Percentiles rank a stretch among this genome's conserved stretches.
These are phyloP conservation scores for Nannizziopsis barbatae DNA, from an alignment of 2,329 filamentous ascomycete species.

Conservation along the genomic window DNA sequence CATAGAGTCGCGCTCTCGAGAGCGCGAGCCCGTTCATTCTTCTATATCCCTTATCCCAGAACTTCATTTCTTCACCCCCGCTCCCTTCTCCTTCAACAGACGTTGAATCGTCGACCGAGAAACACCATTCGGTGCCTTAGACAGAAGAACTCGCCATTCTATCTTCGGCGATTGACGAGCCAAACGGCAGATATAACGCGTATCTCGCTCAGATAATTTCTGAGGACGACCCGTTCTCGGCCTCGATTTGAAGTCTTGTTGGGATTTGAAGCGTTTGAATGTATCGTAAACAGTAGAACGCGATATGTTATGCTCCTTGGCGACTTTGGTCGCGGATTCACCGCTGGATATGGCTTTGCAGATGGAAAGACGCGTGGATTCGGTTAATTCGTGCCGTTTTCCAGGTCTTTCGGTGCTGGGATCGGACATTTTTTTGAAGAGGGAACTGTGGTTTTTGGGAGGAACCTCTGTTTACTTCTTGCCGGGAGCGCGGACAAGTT, in stretches of 20 bases:
- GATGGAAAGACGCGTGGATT: not conserved
- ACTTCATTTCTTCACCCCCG: too few species aligned
- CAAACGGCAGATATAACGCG: not conserved
- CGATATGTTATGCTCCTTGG: not conserved
- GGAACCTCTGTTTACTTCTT: not conserved
- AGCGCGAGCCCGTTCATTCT: too few species aligned
- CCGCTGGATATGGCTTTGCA: not conserved
- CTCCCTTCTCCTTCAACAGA: not conserved
- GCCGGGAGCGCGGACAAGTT: too few species aligned
- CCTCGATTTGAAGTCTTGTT: not conserved
- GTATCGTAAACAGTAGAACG: not conserved
- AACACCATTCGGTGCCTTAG: not conserved
- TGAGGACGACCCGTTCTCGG: not conserved
- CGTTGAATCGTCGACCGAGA: not conserved
- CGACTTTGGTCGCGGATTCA: not conserved
- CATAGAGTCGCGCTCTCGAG: too few species aligned
- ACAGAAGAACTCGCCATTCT: not conserved
- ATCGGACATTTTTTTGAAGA: too few species aligned
- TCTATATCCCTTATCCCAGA: too few species aligned
- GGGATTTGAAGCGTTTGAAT: not conserved
- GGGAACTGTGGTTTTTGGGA: not conserved
- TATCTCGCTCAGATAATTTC: not conserved
- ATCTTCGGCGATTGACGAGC: not conserved
- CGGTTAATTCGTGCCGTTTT: not conserved
- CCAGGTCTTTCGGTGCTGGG: too few species aligned